Percentiles rank a stretch among this genome's conserved stretches.
Conservation (phyloP, 208 protist genomes). For the Leptomonas pyrrhocoris region DNA sequence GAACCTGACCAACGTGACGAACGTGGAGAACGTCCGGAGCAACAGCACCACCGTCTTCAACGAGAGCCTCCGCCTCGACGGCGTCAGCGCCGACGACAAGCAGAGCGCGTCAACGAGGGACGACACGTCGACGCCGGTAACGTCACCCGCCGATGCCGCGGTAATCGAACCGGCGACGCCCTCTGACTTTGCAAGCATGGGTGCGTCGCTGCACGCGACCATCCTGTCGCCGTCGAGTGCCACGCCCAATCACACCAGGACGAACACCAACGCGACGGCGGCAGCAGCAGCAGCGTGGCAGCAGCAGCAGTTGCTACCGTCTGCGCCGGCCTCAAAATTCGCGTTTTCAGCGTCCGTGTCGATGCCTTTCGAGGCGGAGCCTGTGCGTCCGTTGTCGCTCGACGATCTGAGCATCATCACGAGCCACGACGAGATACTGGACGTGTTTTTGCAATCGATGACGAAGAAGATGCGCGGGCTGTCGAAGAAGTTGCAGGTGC, state of each 20-base stretch:
- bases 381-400: constrained; percentile 24
- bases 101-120: not conserved
- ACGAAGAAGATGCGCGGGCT: constrained; percentile 29
- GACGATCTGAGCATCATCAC: constrained; percentile 39
- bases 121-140: too few relatives aligned
- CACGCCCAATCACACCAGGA: too few relatives aligned
- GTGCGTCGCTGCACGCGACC: too few relatives aligned
- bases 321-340: not conserved
- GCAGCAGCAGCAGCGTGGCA: not conserved
- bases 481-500: constrained; percentile 37
- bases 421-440: constrained; percentile 42
- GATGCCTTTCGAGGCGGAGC: not conserved
- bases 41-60: too few relatives aligned
- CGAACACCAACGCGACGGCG: too few relatives aligned
- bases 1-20: not conserved
- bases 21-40: not conserved
- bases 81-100: not conserved
- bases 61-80: too few relatives aligned
- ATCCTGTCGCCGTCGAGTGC: too few relatives aligned
- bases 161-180: too few relatives aligned
- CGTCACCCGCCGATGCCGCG: too few relatives aligned
- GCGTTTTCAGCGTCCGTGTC: not conserved
- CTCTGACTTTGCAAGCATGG: too few relatives aligned
- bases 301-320: not conserved
- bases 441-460: constrained; percentile 32